Percentiles rank a stretch among this genome's conserved stretches.
Evolutionary conservation across 495 filamentous ascomycete species (phyloP).

Genomic region (Aspergillus indologenus): DNA sequence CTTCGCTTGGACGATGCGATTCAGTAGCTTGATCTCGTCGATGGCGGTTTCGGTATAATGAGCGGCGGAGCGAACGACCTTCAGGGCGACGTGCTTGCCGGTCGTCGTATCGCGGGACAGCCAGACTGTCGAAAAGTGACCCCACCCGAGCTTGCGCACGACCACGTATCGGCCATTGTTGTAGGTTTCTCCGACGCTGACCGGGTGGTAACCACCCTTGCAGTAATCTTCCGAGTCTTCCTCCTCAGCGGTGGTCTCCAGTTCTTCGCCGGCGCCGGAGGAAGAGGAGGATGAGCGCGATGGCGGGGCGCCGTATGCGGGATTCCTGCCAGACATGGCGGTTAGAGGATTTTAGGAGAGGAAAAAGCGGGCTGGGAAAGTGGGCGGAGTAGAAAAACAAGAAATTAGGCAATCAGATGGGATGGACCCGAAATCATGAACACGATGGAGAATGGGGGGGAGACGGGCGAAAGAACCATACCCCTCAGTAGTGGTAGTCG

Average conservation of each 20-base stretch:
- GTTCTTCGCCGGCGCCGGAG: conserved; percentile 79
- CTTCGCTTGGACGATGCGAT: conserved; percentile 93
- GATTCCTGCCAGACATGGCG: conserved; percentile 33
- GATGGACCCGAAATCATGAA: conserved; percentile 26
- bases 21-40: conserved; percentile 97
- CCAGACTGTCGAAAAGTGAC: conserved; percentile 99
- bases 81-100: conserved; percentile 92
- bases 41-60: conserved; percentile 99
- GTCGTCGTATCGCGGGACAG: conserved; percentile 87
- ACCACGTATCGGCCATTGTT: conserved; percentile 97
- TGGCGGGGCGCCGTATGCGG: conserved; percentile 44
- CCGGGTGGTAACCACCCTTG: conserved; percentile 97
- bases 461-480: conserved; percentile 30
- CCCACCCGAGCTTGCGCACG: conserved; percentile 96
- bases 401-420: conserved; percentile 11
- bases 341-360: conserved; percentile 8
- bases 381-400: conserved; percentile 34
- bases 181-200: conserved; percentile 89
- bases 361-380: conserved; percentile 22
- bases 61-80: conserved; percentile 93
- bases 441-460: conserved; percentile 24
- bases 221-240: conserved; percentile 99
- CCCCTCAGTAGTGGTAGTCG: conserved; percentile 49
- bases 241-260: conserved; percentile 93
- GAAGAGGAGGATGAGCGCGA: conserved; percentile 80